These are phyloP conservation scores for Amphirosellinia nigrospora DNA, from an alignment of 495 filamentous ascomycete genomes.

Conservation along the genomic window DNA sequence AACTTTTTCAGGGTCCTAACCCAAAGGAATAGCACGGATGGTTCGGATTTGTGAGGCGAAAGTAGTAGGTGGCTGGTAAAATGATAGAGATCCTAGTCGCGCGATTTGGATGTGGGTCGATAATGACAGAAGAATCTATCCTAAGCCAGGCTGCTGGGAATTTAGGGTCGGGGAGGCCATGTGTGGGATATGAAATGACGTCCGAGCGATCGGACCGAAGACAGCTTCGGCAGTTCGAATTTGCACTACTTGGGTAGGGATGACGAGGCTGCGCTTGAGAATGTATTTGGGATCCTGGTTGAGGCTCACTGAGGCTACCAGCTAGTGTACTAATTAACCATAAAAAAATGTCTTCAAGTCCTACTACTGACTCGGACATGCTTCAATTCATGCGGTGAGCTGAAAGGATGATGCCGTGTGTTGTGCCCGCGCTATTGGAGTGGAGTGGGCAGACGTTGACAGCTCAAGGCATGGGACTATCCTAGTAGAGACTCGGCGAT, in stretches of 20 bases:
- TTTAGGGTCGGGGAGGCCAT: neutral
- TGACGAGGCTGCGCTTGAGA: conserved; percentile 4
- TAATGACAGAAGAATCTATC: conserved; percentile 1
- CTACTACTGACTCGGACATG: conserved; percentile 4
- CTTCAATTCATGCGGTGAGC: neutral
- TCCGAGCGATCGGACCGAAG: conserved; percentile 11
- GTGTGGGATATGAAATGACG: conserved; percentile 9
- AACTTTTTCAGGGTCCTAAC: neutral
- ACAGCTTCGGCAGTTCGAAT: neutral
- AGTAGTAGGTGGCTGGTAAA: neutral
- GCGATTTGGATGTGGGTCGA: conserved; percentile 1
- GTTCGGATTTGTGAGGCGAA: neutral
- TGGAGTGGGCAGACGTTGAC: neutral
- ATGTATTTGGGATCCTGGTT: neutral
- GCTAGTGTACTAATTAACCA: neutral
- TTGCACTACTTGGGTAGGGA: neutral
- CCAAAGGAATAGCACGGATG: conserved; percentile 14
- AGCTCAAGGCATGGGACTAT: neutral
- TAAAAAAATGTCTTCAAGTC: neutral
- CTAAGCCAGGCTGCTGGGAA: conserved; percentile 9
- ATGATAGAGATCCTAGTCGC: conserved; percentile 9
- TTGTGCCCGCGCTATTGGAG: neutral
- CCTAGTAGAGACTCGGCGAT: conserved; percentile 6
- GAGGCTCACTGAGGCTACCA: conserved; percentile 16
- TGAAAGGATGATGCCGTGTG: neutral